Evolutionary conservation across 345 rosid species (phyloP).

Genomic region (Melaleuca quinquenervia): DNA sequence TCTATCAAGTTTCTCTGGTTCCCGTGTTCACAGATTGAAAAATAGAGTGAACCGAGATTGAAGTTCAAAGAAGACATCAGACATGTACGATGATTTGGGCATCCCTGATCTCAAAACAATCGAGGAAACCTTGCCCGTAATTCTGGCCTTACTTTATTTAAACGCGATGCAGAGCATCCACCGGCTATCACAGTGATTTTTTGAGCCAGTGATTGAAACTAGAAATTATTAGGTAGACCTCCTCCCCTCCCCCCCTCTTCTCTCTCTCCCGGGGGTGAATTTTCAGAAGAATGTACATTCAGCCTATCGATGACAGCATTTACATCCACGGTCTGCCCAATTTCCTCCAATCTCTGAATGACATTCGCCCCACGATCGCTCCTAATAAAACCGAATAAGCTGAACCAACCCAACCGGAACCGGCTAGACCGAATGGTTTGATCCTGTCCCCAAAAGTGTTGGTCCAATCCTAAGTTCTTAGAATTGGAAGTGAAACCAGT

Average conservation of each 20-base stretch:
- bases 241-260: not conserved
- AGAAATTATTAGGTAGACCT: slow-evolving; percentile 25
- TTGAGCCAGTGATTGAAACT: not conserved
- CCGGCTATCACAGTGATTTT: not conserved
- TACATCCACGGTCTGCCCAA: slow-evolving; percentile 70
- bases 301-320: slow-evolving; percentile 72
- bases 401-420: too few relatives aligned
- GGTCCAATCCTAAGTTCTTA: too few relatives aligned
- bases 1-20: not conserved
- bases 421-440: too few relatives aligned
- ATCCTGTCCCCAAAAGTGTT: too few relatives aligned
- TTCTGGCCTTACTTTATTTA: not conserved
- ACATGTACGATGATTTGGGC: not conserved
- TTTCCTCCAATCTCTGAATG: slow-evolving; percentile 85
- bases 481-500: too few relatives aligned
- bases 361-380: slow-evolving; percentile 48
- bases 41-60: not conserved
- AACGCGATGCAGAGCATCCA: not conserved
- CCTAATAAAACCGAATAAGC: slow-evolving; percentile 14
- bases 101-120: not conserved
- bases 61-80: not conserved
- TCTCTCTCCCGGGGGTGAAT: slow-evolving; percentile 39
- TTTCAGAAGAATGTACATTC: slow-evolving; percentile 45
- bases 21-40: not conserved
- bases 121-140: not conserved